Conservation (phyloP, 768 basidiomycete genomes). For the Mycena capillaripes region DNA sequence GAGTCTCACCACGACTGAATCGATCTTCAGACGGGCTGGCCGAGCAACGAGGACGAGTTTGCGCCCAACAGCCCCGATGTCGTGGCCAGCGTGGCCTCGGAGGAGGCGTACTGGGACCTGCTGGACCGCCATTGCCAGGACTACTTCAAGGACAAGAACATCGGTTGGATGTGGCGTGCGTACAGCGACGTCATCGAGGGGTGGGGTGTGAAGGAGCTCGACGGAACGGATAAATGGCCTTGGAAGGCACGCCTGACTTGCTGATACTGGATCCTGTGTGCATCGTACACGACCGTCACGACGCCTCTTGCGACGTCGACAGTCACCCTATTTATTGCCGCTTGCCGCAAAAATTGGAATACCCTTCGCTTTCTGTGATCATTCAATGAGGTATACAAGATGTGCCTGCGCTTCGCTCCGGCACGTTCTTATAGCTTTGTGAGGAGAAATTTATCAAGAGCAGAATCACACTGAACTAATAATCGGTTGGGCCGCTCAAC, state of each 20-base stretch:
- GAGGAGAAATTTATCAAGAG: no score
- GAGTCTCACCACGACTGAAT: conserved; percentile 3
- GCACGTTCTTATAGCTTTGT: no score
- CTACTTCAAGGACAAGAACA: conserved; percentile 33
- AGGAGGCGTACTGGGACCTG: conserved; percentile 30
- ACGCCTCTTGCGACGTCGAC: conserved; percentile 5
- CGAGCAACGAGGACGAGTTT: conserved; percentile 36
- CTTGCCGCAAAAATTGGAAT: no score
- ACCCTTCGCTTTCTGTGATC: no score
- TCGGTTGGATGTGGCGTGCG: conserved; percentile 36
- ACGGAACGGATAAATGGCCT: conserved; percentile 33
- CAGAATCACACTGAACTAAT: no score
- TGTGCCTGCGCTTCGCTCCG: no score
- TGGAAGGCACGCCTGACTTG: conserved; percentile 25
- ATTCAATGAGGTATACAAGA: no score
- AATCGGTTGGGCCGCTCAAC: no score
- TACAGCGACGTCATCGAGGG: conserved; percentile 33
- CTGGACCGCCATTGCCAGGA: conserved; percentile 32
- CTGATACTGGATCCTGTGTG: conserved; percentile 9
- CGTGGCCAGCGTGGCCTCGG: conserved; percentile 31
- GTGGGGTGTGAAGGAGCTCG: conserved; percentile 31
- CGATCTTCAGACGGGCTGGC: conserved; percentile 34
- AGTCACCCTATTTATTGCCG: no score
- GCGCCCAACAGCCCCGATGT: conserved; percentile 33
- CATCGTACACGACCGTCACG: not conserved